These are phyloP conservation scores for Neoboletus magnificus DNA, from an alignment of 768 basidiomycete species.

Conservation along the genomic window DNA sequence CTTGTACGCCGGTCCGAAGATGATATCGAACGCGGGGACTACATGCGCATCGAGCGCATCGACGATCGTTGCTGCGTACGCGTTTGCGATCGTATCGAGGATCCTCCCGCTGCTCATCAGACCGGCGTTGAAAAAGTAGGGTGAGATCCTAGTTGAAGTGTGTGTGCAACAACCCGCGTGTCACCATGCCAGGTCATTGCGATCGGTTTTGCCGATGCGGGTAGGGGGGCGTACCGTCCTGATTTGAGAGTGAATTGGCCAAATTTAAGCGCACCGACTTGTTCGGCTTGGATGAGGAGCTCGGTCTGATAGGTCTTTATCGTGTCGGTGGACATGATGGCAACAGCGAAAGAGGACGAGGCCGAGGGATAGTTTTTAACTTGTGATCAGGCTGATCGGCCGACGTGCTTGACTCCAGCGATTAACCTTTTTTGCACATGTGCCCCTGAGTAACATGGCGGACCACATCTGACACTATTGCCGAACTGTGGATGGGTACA, in stretches of 20 bases:
- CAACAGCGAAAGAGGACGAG: not conserved
- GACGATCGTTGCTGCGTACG: conserved; percentile 83
- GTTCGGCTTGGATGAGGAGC: conserved; percentile 66
- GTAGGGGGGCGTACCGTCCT: conserved; percentile 64
- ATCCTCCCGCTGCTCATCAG: conserved; percentile 82
- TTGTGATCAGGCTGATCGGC: not conserved
- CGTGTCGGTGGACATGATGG: conserved; percentile 18
- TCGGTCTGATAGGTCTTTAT: conserved; percentile 55
- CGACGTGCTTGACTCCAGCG: not conserved
- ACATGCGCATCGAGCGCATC: conserved; percentile 31
- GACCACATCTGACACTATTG: no score
- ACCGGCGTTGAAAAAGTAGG: conserved; percentile 97
- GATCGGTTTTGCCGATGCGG: not conserved
- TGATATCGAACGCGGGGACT: conserved; percentile 62
- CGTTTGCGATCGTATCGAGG: conserved; percentile 68
- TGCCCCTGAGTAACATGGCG: not conserved
- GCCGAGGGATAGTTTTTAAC: no score
- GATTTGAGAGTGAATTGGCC: conserved; percentile 94
- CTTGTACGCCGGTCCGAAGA: conserved; percentile 98
- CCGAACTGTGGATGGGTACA: no score
- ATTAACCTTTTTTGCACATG: conserved; percentile 1
- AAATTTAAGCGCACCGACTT: conserved; percentile 77
- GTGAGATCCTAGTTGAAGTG: conserved; percentile 59
- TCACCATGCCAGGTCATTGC: not conserved
- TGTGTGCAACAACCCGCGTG: not conserved